Percentiles rank a stretch among this genome's conserved stretches.
Evolutionary conservation across 2,329 filamentous ascomycete species (phyloP).

Genomic region (Colletotrichum melonis): DNA sequence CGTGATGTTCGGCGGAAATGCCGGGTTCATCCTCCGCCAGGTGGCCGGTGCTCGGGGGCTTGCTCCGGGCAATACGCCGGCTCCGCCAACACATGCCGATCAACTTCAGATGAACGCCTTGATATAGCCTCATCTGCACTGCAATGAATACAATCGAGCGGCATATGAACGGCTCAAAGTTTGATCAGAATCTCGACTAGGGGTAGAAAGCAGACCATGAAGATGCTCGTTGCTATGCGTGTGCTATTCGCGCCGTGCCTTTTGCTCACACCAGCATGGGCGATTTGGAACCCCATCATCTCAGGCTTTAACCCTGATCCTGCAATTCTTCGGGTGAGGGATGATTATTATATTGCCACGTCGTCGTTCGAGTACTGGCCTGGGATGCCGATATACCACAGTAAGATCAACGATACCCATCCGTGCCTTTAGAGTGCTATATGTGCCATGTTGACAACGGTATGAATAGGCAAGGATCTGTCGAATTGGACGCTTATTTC

Average conservation of each 20-base stretch:
- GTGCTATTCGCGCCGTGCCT: neutral
- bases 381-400: slow-evolving; percentile 62
- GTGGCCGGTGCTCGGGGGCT: neutral
- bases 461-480: slow-evolving; percentile 50
- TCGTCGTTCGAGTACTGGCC: slow-evolving; percentile 67
- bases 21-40: neutral
- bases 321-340: slow-evolving; percentile 59
- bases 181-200: neutral
- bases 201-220: neutral
- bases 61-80: slow-evolving; percentile 6
- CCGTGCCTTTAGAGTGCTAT: too few species aligned
- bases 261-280: neutral
- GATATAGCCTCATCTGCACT: neutral
- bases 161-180: neutral
- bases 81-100: too few species aligned
- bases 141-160: neutral
- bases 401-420: neutral
- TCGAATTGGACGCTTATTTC: slow-evolving; percentile 50
- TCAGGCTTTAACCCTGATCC: slow-evolving; percentile 67
- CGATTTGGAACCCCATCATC: slow-evolving; percentile 56
- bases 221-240: neutral
- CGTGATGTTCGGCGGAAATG: neutral
- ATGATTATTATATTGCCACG: slow-evolving; percentile 64
- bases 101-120: neutral
- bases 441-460: neutral